Conservation (phyloP, 768 basidiomycete genomes). For the Kwoniella dendrophila region DNA sequence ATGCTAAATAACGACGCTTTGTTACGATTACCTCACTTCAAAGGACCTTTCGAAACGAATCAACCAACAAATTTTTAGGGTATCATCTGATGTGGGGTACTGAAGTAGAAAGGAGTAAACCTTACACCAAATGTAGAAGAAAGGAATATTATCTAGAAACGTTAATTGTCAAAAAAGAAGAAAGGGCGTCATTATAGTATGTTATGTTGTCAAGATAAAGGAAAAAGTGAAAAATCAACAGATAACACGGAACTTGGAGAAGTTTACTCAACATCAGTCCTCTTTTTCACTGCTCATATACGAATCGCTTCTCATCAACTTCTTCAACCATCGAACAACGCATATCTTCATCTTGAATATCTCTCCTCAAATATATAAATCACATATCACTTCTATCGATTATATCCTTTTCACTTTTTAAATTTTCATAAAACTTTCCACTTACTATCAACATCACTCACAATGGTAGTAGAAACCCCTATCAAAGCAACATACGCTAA, state of each 20-base stretch:
- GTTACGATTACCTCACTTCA: not conserved
- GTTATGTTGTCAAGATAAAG: not conserved
- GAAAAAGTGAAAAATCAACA: not conserved
- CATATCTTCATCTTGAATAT: not conserved
- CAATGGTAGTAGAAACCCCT: slow-evolving; percentile 15
- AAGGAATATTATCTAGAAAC: not conserved
- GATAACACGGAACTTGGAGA: slow-evolving; percentile 11
- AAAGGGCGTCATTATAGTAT: not conserved
- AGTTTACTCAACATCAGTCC: not conserved
- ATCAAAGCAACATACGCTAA: slow-evolving; percentile 35
- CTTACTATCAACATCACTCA: not conserved
- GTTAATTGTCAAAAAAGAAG: not conserved
- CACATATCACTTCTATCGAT: not conserved
- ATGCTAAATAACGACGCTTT: not conserved
- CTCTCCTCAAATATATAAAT: not conserved
- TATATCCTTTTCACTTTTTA: not conserved
- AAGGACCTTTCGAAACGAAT: not conserved
- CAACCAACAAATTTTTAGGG: not conserved
- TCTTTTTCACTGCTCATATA: no score
- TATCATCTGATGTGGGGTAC: not conserved
- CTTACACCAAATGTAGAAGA: no score
- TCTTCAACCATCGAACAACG: not conserved
- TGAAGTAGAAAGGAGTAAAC: no score
- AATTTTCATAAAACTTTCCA: not conserved
- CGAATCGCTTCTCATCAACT: not conserved